These are phyloP conservation scores for Ichthyophonus hoferi DNA, from an alignment of 208 protist genomes.

Conservation along the genomic window DNA sequence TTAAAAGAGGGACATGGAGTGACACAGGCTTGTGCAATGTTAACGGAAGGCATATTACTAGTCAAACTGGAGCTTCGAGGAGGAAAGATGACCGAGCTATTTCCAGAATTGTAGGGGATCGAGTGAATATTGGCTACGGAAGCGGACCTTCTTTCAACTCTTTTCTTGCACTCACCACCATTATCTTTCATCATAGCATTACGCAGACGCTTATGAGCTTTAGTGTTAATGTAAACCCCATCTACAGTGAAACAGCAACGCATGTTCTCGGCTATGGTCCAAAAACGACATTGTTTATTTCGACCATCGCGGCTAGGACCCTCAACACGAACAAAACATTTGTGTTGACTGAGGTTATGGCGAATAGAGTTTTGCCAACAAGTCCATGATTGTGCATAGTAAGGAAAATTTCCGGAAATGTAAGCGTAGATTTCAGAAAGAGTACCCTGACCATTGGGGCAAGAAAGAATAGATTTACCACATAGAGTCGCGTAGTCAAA, in stretches of 20 bases:
- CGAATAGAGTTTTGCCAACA: neutral
- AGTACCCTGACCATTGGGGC: neutral
- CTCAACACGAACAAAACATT: neutral
- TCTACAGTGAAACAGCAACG: neutral
- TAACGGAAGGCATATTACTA: too few relatives aligned
- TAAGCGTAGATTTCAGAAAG: neutral
- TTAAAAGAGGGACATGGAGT: too few relatives aligned
- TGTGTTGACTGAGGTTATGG: neutral
- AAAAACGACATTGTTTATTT: neutral
- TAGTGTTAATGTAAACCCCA: neutral
- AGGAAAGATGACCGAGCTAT: too few relatives aligned
- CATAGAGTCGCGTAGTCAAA: neutral
- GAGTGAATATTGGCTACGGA: too few relatives aligned
- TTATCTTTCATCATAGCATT: too few relatives aligned
- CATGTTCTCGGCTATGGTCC: neutral
- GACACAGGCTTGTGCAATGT: too few relatives aligned
- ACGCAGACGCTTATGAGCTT: neutral
- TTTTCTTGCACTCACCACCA: too few relatives aligned
- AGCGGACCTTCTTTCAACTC: too few relatives aligned
- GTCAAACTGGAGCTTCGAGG: too few relatives aligned
- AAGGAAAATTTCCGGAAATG: neutral
- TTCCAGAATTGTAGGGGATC: too few relatives aligned
- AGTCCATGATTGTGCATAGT: neutral
- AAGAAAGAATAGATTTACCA: neutral
- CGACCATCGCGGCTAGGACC: neutral